Evolutionary conservation across 768 basidiomycete species (phyloP).

Genomic region (Lactarius pseudohatsudake): DNA sequence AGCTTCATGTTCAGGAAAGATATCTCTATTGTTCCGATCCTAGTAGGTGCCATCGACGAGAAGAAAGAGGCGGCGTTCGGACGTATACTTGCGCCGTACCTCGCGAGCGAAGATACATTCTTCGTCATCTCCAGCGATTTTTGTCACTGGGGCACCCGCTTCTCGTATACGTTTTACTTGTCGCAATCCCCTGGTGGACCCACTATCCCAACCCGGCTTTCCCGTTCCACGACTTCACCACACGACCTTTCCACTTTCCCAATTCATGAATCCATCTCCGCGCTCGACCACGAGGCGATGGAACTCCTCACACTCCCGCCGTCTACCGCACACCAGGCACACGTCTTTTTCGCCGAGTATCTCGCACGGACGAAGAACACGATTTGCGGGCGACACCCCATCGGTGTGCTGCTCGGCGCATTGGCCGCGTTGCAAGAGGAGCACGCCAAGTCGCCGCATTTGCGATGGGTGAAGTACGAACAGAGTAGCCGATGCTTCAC

Average conservation of each 20-base stretch:
- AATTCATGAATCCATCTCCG: constrained; percentile 80
- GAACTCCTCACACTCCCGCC: constrained; percentile 60
- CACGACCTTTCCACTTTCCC: constrained; percentile 48
- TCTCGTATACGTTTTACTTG: constrained; percentile 87
- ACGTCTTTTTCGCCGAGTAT: constrained; percentile 64
- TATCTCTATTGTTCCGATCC: constrained; percentile 83
- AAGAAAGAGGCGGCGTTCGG: constrained; percentile 65
- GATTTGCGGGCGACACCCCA: constrained; percentile 95
- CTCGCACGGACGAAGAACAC: constrained; percentile 82
- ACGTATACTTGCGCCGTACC: constrained; percentile 72
- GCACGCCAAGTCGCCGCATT: constrained; percentile 35
- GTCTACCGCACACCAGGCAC: constrained; percentile 52
- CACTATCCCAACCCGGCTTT: constrained; percentile 50
- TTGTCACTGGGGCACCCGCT: constrained; percentile 94
- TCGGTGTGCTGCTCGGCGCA: constrained; percentile 86
- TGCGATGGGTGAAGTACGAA: constrained; percentile 90
- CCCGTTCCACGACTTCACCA: constrained; percentile 42
- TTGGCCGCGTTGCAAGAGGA: constrained; percentile 55
- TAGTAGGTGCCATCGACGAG: constrained; percentile 77
- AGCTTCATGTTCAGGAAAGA: constrained; percentile 49
- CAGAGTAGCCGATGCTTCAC: constrained; percentile 79
- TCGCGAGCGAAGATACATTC: constrained; percentile 75
- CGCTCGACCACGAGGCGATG: constrained; percentile 87
- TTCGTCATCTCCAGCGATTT: constrained; percentile 95
- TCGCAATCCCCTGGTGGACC: constrained; percentile 55